Evolutionary conservation across 129 eudicot species (phyloP), one percentile per base, ranked within the genome.

Genomic region (Chrysanthemum seticuspe): DNA sequence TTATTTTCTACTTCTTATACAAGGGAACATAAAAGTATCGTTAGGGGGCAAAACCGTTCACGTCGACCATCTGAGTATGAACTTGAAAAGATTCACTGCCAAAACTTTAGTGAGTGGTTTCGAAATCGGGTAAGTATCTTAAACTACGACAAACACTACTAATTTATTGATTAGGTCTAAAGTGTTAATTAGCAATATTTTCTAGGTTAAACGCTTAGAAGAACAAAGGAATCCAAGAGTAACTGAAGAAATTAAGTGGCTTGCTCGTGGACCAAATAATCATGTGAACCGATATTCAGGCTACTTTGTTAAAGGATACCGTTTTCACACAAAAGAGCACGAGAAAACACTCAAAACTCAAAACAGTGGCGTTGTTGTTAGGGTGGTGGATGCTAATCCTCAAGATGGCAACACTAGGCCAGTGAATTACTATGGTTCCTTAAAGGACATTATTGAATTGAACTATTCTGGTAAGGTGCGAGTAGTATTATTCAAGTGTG

Each of bases 351-450:
- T 64, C 12, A 64, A 15, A 34, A 31, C 69, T 12, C 69, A 64
- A 15, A 64, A 64, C n/a, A 64, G 68, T 64, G 52, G 52, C 1
- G 69, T 64, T 4, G 69, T 61, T 34, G 69, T 64, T 40, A 64
- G 11, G 14, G 69, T 64, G 52, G 69, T 34, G 52, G 69, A 40
- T 64, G 69, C 25, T 14, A 1, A 14, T 61, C 2, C 12, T 21
- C n/a, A 13, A 23, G 3, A 44, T 11, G 45, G 45, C 3, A 61
- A 44, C 45, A 11, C 66, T 61, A 59, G 31, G 23, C 50, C 5
- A 6, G 68, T 63, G 11, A 29, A 63, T 36, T 63, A 64, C 27
- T 64, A 36, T 36, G 69, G 69, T 34, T 34, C 40, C 6, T 34
- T 34, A 34, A 34, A 34, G 40, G 40, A 34, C 40, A 34, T 34